A percentile compares a stretch with the other conserved stretches of the same genome.
Evolutionary conservation across 2,329 filamentous ascomycete genomes (phyloP).

Genomic region (Pseudonectria foliicola): DNA sequence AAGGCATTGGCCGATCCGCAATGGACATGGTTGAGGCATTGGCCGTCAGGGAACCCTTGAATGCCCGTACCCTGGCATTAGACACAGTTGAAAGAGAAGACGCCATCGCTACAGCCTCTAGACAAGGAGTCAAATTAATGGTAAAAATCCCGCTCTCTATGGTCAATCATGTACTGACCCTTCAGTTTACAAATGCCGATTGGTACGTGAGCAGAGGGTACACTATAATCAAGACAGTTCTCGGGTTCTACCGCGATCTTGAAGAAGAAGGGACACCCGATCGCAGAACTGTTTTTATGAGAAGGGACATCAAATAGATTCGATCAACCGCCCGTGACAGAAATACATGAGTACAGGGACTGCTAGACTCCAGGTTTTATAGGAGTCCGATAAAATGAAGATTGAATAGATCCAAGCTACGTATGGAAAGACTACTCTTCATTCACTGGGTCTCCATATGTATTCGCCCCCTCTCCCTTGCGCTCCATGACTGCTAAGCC

Average conservation of each 20-base stretch:
- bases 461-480: constrained; percentile 13
- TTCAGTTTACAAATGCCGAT: constrained; percentile 20
- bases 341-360: too few relatives aligned
- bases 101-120: constrained; percentile 4
- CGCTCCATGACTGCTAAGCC: constrained; percentile 21
- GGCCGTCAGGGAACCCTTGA: constrained; percentile 18
- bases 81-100: constrained; percentile 21
- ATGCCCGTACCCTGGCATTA: constrained; percentile 17
- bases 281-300: constrained; percentile 1
- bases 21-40: constrained; percentile 24
- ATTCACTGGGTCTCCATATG: constrained; percentile 1
- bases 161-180: not conserved
- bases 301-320: too few relatives aligned
- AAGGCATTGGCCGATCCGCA: constrained; percentile 21
- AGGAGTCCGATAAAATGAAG: too few relatives aligned
- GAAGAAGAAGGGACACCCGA: not conserved
- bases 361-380: too few relatives aligned
- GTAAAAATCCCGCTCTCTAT: accelerated
- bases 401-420: too few relatives aligned
- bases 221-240: constrained; percentile 13
- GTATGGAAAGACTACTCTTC: too few relatives aligned
- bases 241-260: constrained; percentile 8
- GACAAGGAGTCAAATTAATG: constrained; percentile 7
- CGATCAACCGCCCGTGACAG: too few relatives aligned
- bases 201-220: constrained; percentile 25